A percentile compares a stretch with the other conserved stretches of the same genome.
phyloP scores from a whole-genome alignment of 1,284 basidiomycete species.

The Afroboletus lepidellus region DNA sequence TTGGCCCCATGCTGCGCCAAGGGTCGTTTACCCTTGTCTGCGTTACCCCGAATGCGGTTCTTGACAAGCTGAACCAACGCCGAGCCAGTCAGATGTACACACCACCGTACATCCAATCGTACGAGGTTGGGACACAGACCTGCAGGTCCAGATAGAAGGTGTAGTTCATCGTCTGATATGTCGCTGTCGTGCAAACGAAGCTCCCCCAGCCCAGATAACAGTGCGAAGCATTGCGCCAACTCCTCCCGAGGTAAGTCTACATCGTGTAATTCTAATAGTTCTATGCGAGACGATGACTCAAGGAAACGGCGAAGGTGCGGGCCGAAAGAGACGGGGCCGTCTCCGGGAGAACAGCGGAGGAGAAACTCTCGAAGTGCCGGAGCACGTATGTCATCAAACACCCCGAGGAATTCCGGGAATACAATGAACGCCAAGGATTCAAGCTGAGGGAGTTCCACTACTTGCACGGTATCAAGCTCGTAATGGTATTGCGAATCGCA shows the following conservation, averaged over 20 bases:
- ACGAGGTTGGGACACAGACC: conserved; percentile 49
- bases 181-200: conserved; percentile 61
- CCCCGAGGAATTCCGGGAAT: conserved; percentile 41
- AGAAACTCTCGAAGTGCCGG: conserved; percentile 45
- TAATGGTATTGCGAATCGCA: conserved; percentile 36
- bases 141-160: conserved; percentile 38
- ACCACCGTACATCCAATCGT: conserved; percentile 60
- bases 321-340: conserved; percentile 36
- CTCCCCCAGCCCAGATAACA: conserved; percentile 43
- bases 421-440: conserved; percentile 42
- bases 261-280: conserved; percentile 56
- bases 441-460: conserved; percentile 40
- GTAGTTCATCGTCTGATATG: conserved; percentile 50
- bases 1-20: neutral
- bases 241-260: conserved; percentile 45
- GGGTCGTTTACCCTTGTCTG: conserved; percentile 2
- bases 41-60: conserved; percentile 33
- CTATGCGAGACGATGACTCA: conserved; percentile 42
- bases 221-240: conserved; percentile 42
- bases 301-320: conserved; percentile 43
- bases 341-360: conserved; percentile 37
- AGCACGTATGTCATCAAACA: conserved; percentile 44
- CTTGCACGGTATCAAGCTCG: conserved; percentile 30
- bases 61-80: conserved; percentile 50
- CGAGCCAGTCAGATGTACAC: conserved; percentile 51